A percentile compares a stretch with the other conserved stretches of the same genome.
phyloP scores from a whole-genome alignment of 2,329 filamentous ascomycete species.

The Davidsoniella australis region DNA sequence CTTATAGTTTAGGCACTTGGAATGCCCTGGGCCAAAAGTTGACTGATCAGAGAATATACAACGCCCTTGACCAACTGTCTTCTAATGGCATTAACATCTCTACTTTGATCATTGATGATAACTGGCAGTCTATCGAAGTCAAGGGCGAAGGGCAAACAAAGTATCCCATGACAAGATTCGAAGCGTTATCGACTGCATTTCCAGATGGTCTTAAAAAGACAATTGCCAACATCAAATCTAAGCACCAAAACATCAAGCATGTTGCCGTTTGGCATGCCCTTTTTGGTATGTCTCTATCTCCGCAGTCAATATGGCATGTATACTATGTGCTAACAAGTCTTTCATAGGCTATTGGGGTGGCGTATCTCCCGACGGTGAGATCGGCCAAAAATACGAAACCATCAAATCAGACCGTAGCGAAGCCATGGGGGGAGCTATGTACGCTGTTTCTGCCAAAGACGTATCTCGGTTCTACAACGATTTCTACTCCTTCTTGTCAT shows the following conservation, averaged over 20 bases:
- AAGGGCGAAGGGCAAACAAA: conserved; percentile 34
- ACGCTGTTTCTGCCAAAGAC: conserved; percentile 57
- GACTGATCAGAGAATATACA: conserved; percentile 61
- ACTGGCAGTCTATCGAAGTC: conserved; percentile 68
- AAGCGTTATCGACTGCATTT: conserved; percentile 66
- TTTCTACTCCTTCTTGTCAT: conserved; percentile 69
- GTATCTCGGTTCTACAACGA: conserved; percentile 67
- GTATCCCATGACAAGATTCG: conserved; percentile 63
- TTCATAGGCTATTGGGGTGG: conserved; percentile 70
- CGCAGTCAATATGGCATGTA: neutral
- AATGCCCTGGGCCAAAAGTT: conserved; percentile 75
- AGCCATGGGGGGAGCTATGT: conserved; percentile 46
- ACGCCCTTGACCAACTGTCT: conserved; percentile 55
- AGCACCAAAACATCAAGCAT: conserved; percentile 58
- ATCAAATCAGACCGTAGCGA: conserved; percentile 31
- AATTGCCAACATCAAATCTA: conserved; percentile 48
- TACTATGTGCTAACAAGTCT: neutral
- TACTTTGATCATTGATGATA: conserved; percentile 89
- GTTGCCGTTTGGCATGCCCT: conserved; percentile 92
- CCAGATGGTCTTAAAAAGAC: conserved; percentile 61
- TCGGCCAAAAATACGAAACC: conserved; percentile 68
- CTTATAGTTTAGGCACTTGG: conserved; percentile 50
- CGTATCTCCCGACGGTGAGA: conserved; percentile 54
- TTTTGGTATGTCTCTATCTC: conserved; percentile 21
- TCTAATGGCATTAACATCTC: conserved; percentile 59